Percentiles rank a stretch among this genome's conserved stretches.
phyloP scores from a whole-genome alignment of 768 basidiomycete genomes.

The Pleurotus ostreatus region DNA sequence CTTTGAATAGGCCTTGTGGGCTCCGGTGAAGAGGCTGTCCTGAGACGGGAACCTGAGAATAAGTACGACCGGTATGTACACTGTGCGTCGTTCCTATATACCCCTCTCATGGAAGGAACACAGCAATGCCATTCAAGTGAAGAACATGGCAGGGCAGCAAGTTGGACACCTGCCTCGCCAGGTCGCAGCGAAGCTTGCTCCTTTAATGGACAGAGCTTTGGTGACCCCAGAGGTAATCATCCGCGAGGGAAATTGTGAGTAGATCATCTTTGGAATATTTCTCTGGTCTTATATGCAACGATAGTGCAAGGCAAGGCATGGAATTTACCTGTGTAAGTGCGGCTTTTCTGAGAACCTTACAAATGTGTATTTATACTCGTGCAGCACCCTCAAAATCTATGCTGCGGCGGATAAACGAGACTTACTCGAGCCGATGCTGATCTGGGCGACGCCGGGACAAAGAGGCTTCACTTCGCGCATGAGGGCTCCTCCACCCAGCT shows the following conservation, averaged over 20 bases:
- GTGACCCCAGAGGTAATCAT: conserved; percentile 72
- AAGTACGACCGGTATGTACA: conserved; percentile 54
- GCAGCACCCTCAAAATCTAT: conserved; percentile 68
- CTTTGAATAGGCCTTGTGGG: conserved; percentile 67
- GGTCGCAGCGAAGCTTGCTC: conserved; percentile 57
- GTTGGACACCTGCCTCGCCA: conserved; percentile 76
- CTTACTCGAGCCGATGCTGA: conserved; percentile 58
- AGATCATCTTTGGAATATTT: conserved; percentile 34
- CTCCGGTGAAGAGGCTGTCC: conserved; percentile 68
- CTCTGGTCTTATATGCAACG: conserved; percentile 23
- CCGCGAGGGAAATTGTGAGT: conserved; percentile 64
- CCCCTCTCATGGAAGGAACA: background rate
- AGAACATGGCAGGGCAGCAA: conserved; percentile 69
- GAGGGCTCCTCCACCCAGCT: conserved; percentile 12
- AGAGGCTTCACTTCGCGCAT: conserved; percentile 43
- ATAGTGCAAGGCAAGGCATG: background rate
- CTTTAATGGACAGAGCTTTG: conserved; percentile 59
- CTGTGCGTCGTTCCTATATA: background rate
- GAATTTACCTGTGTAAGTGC: conserved; percentile 46
- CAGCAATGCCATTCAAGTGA: conserved; percentile 79
- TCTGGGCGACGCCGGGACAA: conserved; percentile 73
- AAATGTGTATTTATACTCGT: background rate
- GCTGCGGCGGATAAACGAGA: conserved; percentile 57
- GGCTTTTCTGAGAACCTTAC: background rate
- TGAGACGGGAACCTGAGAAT: conserved; percentile 67